A percentile compares a stretch with the other conserved stretches of the same genome.
These are phyloP conservation scores for Glarea lozoyensis DNA, from an alignment of 495 filamentous ascomycete genomes.

Conservation along the genomic window DNA sequence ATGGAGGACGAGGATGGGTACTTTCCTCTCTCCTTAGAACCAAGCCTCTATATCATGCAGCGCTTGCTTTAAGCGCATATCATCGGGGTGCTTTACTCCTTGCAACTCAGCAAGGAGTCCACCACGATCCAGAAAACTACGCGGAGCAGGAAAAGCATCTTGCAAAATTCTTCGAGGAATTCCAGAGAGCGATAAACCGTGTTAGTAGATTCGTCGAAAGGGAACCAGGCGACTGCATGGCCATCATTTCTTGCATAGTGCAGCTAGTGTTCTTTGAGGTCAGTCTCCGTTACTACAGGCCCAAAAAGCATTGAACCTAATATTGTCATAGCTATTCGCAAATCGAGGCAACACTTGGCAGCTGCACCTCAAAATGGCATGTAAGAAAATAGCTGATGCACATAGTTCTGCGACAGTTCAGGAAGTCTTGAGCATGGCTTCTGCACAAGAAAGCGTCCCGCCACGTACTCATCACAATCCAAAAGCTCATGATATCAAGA, in stretches of 20 bases:
- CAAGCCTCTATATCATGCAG: slow-evolving; percentile 13
- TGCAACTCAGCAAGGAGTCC: neutral
- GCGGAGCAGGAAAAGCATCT: slow-evolving; percentile 30
- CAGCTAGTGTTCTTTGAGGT: slow-evolving; percentile 19
- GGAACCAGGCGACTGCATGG: slow-evolving; percentile 10
- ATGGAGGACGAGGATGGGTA: slow-evolving; percentile 18
- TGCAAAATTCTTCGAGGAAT: slow-evolving; percentile 30
- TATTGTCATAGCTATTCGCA: slow-evolving; percentile 8
- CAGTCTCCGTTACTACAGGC: slow-evolving; percentile 14
- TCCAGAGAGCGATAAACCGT: slow-evolving; percentile 22
- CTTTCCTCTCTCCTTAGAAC: slow-evolving; percentile 9
- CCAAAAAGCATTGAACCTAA: neutral
- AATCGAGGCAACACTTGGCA: slow-evolving; percentile 7
- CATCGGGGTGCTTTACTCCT: neutral
- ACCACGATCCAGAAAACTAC: slow-evolving; percentile 27
- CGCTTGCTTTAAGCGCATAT: slow-evolving; percentile 10
- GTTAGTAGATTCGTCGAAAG: slow-evolving; percentile 19
- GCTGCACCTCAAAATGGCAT: slow-evolving; percentile 11
- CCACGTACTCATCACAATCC: neutral
- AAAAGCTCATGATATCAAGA: slow-evolving; percentile 3
- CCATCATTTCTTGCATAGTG: slow-evolving; percentile 9
- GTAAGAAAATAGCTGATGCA: too few relatives aligned
- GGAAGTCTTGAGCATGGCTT: too few relatives aligned
- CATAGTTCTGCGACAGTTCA: too few relatives aligned
- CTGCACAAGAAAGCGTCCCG: too few relatives aligned